Percentiles rank a stretch among this genome's conserved stretches.
phyloP scores from a whole-genome alignment of 805 yeast genomes.

The Kodamaea lidongshanica region DNA sequence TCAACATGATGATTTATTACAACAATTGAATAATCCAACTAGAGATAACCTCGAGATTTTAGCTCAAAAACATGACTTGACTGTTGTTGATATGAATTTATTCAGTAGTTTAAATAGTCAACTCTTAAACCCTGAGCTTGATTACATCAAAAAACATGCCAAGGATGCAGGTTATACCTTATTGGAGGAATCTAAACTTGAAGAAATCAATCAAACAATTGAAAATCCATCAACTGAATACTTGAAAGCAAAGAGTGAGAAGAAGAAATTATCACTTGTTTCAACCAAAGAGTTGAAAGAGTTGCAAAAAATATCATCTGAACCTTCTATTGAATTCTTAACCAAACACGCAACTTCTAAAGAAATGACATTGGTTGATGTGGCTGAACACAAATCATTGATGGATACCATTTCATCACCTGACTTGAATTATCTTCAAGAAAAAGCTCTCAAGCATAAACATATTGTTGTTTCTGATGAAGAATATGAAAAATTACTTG shows the following conservation, averaged over 20 bases:
- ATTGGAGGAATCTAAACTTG: constrained; percentile 3
- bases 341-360: constrained; percentile 2
- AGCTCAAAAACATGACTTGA: constrained; percentile 4
- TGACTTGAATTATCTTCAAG: constrained; percentile 7
- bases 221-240: constrained; percentile 13
- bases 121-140: constrained; percentile 3
- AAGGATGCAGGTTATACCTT: not conserved
- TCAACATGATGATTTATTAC: constrained; percentile 16
- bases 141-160: constrained; percentile 7
- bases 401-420: not conserved
- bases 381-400: constrained; percentile 3
- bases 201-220: constrained; percentile 7
- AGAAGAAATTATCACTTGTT: constrained; percentile 1
- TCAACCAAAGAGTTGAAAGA: constrained; percentile 6
- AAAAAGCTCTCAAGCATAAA: constrained; percentile 12
- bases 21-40: constrained; percentile 9
- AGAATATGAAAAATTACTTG: constrained; percentile 10
- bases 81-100: constrained; percentile 7
- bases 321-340: constrained; percentile 5
- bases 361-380: constrained; percentile 2
- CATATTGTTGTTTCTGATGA: constrained; percentile 9
- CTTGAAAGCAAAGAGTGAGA: constrained; percentile 3
- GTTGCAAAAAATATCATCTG: not conserved
- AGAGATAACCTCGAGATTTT: constrained; percentile 6
- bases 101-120: constrained; percentile 8